Conservation (phyloP, 176 grass and related monocot genomes). For the Hsuehochloa calcarea region DNA sequence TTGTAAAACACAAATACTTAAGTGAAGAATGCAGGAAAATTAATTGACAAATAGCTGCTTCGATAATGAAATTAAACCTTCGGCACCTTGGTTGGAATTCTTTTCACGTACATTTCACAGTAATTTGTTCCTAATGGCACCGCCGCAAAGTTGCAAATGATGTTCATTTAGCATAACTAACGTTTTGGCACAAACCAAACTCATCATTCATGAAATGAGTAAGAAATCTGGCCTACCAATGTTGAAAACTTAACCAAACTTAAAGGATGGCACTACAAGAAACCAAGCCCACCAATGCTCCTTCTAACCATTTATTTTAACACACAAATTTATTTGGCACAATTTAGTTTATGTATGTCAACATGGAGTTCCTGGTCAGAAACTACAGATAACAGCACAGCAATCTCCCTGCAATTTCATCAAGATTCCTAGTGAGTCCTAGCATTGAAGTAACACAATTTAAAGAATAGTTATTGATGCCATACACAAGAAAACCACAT, state of each 20-base stretch:
- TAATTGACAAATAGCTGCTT: neutral
- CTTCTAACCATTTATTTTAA: neutral
- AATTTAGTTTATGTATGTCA: neutral
- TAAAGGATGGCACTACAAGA: neutral
- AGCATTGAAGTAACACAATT: neutral
- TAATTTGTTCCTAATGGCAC: constrained; percentile 3
- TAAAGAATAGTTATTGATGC: neutral
- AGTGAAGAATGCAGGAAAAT: neutral
- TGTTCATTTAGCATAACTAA: neutral
- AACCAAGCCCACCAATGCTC: neutral
- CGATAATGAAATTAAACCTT: neutral
- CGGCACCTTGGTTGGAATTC: neutral
- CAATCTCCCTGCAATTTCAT: neutral
- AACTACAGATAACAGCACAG: neutral
- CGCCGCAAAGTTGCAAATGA: neutral
- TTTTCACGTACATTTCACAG: neutral
- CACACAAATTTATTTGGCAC: neutral
- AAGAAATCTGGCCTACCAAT: neutral
- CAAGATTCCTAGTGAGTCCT: neutral
- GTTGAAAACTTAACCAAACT: neutral
- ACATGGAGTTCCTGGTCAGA: neutral
- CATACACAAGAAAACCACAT: neutral
- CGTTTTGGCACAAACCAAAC: neutral
- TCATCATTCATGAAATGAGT: neutral
- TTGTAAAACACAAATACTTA: neutral